A percentile compares a stretch with the other conserved stretches of the same genome.
Conservation (phyloP, 2,329 filamentous ascomycete species). For the Amylocarpus encephaloides region DNA sequence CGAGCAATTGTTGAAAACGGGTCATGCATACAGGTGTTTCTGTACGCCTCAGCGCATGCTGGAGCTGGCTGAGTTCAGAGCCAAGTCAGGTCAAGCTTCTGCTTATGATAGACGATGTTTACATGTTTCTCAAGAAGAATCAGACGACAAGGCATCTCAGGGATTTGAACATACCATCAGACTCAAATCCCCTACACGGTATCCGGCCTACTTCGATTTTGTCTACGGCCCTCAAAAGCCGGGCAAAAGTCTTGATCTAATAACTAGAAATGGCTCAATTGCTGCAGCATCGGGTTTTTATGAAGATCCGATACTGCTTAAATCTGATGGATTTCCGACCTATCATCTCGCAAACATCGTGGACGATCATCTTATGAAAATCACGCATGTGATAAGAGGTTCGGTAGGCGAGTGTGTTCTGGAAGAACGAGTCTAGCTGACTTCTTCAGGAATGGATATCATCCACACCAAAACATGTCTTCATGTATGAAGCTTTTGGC, state of each 20-base stretch:
- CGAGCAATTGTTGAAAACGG: conserved; percentile 59
- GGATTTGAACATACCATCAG: conserved; percentile 73
- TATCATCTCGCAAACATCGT: conserved; percentile 98
- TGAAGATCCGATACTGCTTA: conserved; percentile 85
- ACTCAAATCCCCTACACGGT: conserved; percentile 58
- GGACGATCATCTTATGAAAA: conserved; percentile 90
- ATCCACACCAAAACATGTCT: conserved; percentile 74
- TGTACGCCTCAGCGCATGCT: conserved; percentile 69
- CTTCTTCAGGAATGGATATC: conserved; percentile 77
- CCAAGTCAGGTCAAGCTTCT: conserved; percentile 49
- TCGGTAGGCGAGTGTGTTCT: conserved; percentile 45
- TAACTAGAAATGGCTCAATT: conserved; percentile 30
- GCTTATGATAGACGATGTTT: conserved; percentile 71
- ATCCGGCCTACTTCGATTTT: conserved; percentile 65
- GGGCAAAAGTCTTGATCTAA: conserved; percentile 28
- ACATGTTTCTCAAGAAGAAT: conserved; percentile 58
- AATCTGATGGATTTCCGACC: conserved; percentile 86
- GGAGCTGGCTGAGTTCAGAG: conserved; percentile 55
- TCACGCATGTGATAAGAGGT: conserved; percentile 91
- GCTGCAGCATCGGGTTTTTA: conserved; percentile 31
- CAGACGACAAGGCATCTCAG: conserved; percentile 59
- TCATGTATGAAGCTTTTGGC: conserved; percentile 69
- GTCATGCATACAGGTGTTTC: conserved; percentile 88
- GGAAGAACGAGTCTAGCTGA: neutral
- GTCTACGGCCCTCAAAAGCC: conserved; percentile 66